These are phyloP conservation scores for Chaetomiaceae sp. DNA, from an alignment of 2,329 filamentous ascomycete species.

Conservation along the genomic window DNA sequence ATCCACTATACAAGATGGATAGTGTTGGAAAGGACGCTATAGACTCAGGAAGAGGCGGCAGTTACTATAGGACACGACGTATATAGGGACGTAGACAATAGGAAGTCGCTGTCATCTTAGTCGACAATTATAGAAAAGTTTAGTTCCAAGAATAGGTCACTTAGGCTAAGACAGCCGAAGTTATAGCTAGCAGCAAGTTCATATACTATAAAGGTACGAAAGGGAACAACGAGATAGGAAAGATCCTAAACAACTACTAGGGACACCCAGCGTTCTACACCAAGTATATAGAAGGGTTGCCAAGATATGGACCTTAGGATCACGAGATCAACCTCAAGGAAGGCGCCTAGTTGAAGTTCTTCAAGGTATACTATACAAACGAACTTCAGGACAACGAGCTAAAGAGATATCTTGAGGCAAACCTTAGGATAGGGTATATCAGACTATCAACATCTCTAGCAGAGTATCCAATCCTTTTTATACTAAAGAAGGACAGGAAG, in stretches of 20 bases:
- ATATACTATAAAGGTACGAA: not conserved
- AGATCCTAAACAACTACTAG: not conserved
- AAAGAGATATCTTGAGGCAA: too few species aligned
- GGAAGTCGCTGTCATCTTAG: not conserved
- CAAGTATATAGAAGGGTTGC: slow-evolving; percentile 1
- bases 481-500: slow-evolving; percentile 1
- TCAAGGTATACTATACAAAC: too few species aligned
- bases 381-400: too few species aligned
- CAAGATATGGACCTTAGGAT: not conserved
- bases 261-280: not conserved
- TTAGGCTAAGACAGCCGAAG: not conserved
- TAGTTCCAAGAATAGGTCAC: not conserved
- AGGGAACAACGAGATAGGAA: not conserved
- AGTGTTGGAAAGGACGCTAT: not conserved
- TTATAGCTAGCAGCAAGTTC: not conserved
- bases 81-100: too few species aligned
- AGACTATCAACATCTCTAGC: slow-evolving; percentile 3
- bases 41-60: not conserved
- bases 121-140: not conserved
- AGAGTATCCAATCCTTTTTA: slow-evolving; percentile 1
- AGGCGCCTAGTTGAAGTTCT: too few species aligned
- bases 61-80: not conserved
- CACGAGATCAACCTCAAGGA: slow-evolving; percentile 6
- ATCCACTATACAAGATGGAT: not conserved
- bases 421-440: slow-evolving; percentile 9